A percentile compares a stretch with the other conserved stretches of the same genome.
Conservation (phyloP, 202 grass and related monocot species). For the Panicum virgatum region DNA sequence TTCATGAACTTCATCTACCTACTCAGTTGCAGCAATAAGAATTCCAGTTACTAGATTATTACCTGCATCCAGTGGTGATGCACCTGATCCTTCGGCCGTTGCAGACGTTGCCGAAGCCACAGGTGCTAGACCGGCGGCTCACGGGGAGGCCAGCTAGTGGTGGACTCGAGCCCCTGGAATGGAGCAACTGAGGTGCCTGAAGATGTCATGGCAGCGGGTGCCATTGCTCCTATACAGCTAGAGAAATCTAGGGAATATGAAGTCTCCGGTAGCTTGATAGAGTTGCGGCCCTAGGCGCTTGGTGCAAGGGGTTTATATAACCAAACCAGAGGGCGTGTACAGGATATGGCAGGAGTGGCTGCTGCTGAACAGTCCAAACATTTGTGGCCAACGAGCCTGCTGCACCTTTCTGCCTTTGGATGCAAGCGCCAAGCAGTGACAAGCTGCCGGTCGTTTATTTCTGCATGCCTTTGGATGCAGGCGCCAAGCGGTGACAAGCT, state of each 20-base stretch:
- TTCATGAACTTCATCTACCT: too few relatives aligned
- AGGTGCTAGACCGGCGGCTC: neutral
- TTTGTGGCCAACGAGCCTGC: neutral
- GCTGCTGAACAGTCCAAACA: neutral
- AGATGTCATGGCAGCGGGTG: constrained; percentile 30
- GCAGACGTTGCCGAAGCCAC: constrained; percentile 23
- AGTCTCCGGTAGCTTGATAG: too few relatives aligned
- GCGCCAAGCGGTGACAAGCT: too few relatives aligned
- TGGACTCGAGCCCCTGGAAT: constrained; percentile 26
- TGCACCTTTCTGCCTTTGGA: neutral
- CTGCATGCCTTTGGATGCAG: too few relatives aligned
- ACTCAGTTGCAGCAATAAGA: too few relatives aligned
- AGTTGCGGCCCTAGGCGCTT: neutral
- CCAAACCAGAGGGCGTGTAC: neutral
- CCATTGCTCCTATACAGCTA: too few relatives aligned
- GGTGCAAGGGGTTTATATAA: neutral
- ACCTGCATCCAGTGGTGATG: too few relatives aligned
- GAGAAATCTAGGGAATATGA: neutral
- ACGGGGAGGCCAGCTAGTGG: constrained; percentile 13
- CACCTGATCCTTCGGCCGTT: constrained; percentile 46
- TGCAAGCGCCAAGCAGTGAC: too few relatives aligned
- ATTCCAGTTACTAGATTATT: neutral
- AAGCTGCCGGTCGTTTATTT: too few relatives aligned
- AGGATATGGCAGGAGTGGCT: constrained; percentile 45
- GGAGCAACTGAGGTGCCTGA: constrained; percentile 14